Evolutionary conservation across 2,329 filamentous ascomycete species (phyloP).

Genomic region (Colletotrichum costaricense): DNA sequence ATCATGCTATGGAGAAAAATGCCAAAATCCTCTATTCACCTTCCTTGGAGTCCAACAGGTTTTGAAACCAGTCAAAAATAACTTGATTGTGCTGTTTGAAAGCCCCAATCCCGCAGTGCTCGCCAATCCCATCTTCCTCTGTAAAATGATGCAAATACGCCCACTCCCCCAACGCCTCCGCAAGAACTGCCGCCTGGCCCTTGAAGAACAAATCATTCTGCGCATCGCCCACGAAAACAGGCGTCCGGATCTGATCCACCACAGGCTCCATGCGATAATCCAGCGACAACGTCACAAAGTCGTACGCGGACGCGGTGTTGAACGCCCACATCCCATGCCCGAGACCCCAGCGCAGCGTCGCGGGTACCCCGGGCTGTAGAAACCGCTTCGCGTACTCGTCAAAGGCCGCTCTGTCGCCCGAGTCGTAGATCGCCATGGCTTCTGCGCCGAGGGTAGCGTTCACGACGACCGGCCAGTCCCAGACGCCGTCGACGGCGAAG

Average conservation of each 20-base stretch:
- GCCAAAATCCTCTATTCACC: too few relatives aligned
- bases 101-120: not conserved
- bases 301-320: not conserved
- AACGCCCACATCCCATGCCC: not conserved
- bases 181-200: not conserved
- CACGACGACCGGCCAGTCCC: conserved; percentile 34
- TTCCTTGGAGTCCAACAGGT: not conserved
- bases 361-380: not conserved
- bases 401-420: not conserved
- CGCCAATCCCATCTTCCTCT: not conserved
- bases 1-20: too few relatives aligned
- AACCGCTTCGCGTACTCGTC: not conserved
- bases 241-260: not conserved
- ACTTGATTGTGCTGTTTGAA: not conserved
- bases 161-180: not conserved
- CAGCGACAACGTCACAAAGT: not conserved
- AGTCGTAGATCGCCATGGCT: not conserved
- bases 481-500: conserved; percentile 53
- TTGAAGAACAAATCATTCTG: not conserved
- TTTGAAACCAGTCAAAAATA: not conserved
- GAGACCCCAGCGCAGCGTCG: not conserved
- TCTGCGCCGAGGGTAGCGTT: not conserved
- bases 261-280: not conserved
- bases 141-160: not conserved
- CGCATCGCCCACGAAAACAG: not conserved